These are phyloP conservation scores for Thalassiosira oceanica DNA, from an alignment of 352 stramenopile species.

Conservation along the genomic window DNA sequence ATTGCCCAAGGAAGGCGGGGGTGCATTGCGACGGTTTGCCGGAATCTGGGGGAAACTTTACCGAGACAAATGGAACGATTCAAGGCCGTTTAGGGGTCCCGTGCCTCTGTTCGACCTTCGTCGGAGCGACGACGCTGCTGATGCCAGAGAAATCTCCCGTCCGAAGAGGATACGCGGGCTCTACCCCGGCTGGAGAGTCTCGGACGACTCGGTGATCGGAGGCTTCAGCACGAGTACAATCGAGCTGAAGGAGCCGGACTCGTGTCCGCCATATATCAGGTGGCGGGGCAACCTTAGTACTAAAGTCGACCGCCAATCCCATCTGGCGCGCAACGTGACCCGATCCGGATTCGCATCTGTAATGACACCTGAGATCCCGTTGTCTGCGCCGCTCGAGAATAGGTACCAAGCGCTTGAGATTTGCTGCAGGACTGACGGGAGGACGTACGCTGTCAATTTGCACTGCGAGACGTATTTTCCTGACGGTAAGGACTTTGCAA, in stretches of 20 bases:
- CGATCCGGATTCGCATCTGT: constrained; percentile 75
- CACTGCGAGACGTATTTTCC: constrained; percentile 68
- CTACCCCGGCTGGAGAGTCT: constrained; percentile 60
- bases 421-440: constrained; percentile 65
- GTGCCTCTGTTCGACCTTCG: constrained; percentile 73
- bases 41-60: constrained; percentile 19
- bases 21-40: constrained; percentile 35
- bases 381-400: constrained; percentile 51
- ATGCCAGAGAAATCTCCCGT: constrained; percentile 38
- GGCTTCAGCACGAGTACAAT: constrained; percentile 57
- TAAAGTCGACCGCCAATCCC: constrained; percentile 41
- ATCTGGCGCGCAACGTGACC: constrained; percentile 35
- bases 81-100: constrained; percentile 35
- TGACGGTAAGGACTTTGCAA: no score
- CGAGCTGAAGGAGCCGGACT: constrained; percentile 14
- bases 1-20: constrained; percentile 31
- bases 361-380: constrained; percentile 66
- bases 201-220: constrained; percentile 74
- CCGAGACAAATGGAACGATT: constrained; percentile 22
- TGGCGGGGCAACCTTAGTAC: constrained; percentile 70
- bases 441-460: constrained; percentile 74
- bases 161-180: constrained; percentile 5
- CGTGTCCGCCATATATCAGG: constrained; percentile 55
- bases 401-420: constrained; percentile 75
- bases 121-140: constrained; percentile 53